Evolutionary conservation across 2,329 filamentous ascomycete species (phyloP).

Genomic region (Apiospora kogelbergensis): DNA sequence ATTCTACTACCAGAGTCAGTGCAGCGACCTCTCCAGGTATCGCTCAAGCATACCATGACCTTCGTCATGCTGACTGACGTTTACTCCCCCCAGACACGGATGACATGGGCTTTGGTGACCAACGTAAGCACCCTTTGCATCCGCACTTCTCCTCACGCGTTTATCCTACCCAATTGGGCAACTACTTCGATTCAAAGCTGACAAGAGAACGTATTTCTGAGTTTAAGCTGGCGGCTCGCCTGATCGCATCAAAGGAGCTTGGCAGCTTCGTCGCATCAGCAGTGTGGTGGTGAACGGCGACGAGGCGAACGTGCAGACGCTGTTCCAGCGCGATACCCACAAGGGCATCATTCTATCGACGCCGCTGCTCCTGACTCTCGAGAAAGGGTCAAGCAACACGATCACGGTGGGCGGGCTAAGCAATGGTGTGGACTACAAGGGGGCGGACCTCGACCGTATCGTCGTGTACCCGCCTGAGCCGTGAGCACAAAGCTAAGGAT

Average conservation of each 20-base stretch:
- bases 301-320: conserved; percentile 45
- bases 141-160: background rate
- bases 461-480: conserved; percentile 59
- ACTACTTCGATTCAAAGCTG: conserved; percentile 12
- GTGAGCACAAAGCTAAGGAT: background rate
- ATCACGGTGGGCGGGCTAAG: conserved; percentile 58
- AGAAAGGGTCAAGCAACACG: conserved; percentile 49
- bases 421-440: conserved; percentile 57
- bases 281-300: conserved; percentile 60
- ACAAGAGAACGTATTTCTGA: background rate
- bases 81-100: conserved; percentile 42
- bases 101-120: conserved; percentile 60
- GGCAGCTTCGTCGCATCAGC: conserved; percentile 59
- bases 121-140: conserved; percentile 31
- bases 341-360: conserved; percentile 61
- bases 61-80: background rate
- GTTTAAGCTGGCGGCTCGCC: conserved; percentile 48
- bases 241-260: conserved; percentile 58
- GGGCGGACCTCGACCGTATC: conserved; percentile 58
- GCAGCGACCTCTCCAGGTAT: too few relatives aligned
- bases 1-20: conserved; percentile 53
- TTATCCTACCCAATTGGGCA: background rate
- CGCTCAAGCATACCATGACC: background rate
- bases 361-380: conserved; percentile 52
- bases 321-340: conserved; percentile 54